These are phyloP conservation scores for Proteromonas lacertae DNA, from an alignment of 352 stramenopile species.

Conservation along the genomic window DNA sequence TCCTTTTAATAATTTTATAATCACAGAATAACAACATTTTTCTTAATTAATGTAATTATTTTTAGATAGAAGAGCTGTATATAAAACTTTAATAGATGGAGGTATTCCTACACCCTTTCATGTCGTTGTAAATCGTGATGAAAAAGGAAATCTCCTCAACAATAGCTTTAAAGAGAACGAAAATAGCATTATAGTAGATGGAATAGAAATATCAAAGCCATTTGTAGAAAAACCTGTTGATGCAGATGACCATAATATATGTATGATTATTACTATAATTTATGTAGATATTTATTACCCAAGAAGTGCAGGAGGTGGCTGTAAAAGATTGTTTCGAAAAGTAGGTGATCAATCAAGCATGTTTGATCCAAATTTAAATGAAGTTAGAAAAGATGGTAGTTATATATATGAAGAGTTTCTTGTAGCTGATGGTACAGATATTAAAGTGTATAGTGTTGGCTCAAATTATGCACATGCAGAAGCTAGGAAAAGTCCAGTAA, in stretches of 20 bases:
- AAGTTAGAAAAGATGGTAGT: constrained; percentile 59
- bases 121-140: constrained; percentile 63
- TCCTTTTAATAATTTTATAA: no score
- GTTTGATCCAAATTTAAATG: constrained; percentile 84
- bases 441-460: constrained; percentile 94
- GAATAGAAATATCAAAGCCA: constrained; percentile 81
- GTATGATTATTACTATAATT: background rate
- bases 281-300: constrained; percentile 93
- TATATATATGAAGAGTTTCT: constrained; percentile 95
- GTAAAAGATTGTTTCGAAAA: constrained; percentile 94
- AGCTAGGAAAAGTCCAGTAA: constrained; percentile 80
- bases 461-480: constrained; percentile 93
- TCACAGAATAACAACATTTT: no score
- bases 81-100: constrained; percentile 60
- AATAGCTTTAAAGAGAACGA: constrained; percentile 25
- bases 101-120: constrained; percentile 80
- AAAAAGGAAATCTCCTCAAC: constrained; percentile 5
- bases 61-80: constrained; percentile 76
- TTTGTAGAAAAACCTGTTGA: constrained; percentile 98
- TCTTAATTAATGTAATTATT: constrained; percentile 60
- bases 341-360: constrained; percentile 47
- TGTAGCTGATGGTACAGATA: constrained; percentile 92
- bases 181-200: constrained; percentile 55
- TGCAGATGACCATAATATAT: constrained; percentile 87
- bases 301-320: constrained; percentile 70